Evolutionary conservation across 2,329 filamentous ascomycete species (phyloP), one percentile per base, ranked within the genome.

Genomic region (Hirsutella thompsonii): DNA sequence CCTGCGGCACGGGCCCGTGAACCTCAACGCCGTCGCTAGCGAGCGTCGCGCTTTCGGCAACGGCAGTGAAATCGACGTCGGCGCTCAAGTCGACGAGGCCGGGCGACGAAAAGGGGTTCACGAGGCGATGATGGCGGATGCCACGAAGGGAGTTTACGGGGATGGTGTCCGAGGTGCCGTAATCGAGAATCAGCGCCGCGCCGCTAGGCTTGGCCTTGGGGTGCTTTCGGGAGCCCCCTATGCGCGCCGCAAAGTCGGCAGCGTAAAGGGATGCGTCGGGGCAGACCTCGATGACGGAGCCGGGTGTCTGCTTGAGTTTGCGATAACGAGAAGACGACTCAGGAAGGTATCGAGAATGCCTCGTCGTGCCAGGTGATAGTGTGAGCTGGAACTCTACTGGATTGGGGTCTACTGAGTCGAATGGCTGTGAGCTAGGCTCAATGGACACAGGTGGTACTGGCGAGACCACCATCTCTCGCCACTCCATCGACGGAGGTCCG

Each of bases 151-250:
- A 93, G 68, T 94, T 94, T 45, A 83, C 69, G 3, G 92, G 92
- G 38, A 98, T 79, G 0, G 68, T 83, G 51, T 79, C 70, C 3
- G 77, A 62, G 4, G 90, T 83, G 16, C 92, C 92, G 62, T 98
- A 98, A 65, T 98, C 92, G 36, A 98, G 77, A 51, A 98, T 86
- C n/a, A 98, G 70, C 1, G 90, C 92, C 8, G 89, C 92, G 38
- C 92, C 92, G 1, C 79, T 81, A 1, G 89, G 79, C 1, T 56
- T 57, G 0, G 67, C 50, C 55, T 86, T 89, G 1, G 69, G 64
- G 5, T 68, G 49, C 32, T 66, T 50, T 1, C 61, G 43, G 0
- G 74, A 68, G 39, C 86, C 87, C 40, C 90, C 90, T 53, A 98
- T 94, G 41, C 87, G 79, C 11, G 72, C 63, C 5, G 92, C 87